These are phyloP conservation scores for Nelumbo lutea DNA, from an alignment of 164 flowering plant species.

Conservation along the genomic window DNA sequence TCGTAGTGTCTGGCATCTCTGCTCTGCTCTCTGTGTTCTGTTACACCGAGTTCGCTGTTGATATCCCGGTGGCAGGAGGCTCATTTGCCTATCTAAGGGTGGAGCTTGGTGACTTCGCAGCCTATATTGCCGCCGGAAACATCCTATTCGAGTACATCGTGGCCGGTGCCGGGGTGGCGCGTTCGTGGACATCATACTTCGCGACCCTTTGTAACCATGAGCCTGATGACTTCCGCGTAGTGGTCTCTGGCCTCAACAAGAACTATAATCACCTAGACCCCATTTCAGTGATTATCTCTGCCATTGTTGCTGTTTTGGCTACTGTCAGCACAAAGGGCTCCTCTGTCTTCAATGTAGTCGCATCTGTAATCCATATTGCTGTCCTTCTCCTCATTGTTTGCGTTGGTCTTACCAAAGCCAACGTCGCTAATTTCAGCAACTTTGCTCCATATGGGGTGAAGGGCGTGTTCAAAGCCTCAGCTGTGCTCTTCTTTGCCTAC, in stretches of 20 bases:
- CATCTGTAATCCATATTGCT: neutral
- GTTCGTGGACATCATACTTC: too few species aligned
- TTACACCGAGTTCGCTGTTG: neutral
- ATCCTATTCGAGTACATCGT: too few species aligned
- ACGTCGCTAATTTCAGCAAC: neutral
- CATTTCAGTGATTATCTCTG: constrained; percentile 11
- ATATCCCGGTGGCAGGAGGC: neutral
- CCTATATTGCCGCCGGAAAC: too few species aligned
- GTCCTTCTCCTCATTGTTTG: neutral
- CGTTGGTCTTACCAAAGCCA: neutral
- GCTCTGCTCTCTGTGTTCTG: neutral
- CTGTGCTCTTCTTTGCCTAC: constrained; percentile 8
- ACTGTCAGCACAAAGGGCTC: too few species aligned
- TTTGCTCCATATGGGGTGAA: neutral
- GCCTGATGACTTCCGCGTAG: constrained; percentile 10
- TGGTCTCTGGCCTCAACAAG: constrained; percentile 9
- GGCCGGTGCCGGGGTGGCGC: too few species aligned
- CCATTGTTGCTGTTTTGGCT: neutral
- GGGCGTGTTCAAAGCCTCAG: constrained; percentile 2
- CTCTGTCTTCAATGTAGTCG: too few species aligned
- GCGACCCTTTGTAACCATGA: too few species aligned
- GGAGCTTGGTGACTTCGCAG: too few species aligned
- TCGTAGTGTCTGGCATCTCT: neutral
- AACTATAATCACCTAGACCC: constrained; percentile 25
- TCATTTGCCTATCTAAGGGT: too few species aligned